Base-by-base conservation (phyloP, 1,284 basidiomycete species). In the Retiboletus flavoniger region DNA sequence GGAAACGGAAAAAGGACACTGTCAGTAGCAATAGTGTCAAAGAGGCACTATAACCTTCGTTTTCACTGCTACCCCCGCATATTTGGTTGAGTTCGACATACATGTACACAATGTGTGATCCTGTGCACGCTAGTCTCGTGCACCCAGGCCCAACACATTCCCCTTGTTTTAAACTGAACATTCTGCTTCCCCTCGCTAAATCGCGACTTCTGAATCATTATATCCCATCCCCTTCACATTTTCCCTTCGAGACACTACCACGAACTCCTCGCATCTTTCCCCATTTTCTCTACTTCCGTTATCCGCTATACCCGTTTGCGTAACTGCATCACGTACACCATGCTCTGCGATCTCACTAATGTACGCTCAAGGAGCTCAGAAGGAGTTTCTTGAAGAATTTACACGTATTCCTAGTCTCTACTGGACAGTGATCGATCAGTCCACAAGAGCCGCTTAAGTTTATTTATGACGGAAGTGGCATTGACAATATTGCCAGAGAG, bases 1-100 rank as follows among this genome's bases (percentile, higher is more conserved):
- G 72, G 50, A 75, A 72, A 61, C 72, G 79, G 72, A 85, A 78
- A 74, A 79, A 79, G 64, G 81, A 80, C 63, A 80, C 82, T 28
- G 70, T 67, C 53, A 73, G 75, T 60, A 78, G 78, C 61, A 58
- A 52, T 55, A 58, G 45, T 53, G 62, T 63, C 54, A 65, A 71
- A 38, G 66, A 69, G 50, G 31, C 51, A 51, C 65, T 63, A 65
- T 72, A 49, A 72, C 45, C 21, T 53, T 65, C 58, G 7, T 55
- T 55, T 51, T 51, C 50, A 44, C 29, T 45, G 36, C 41, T 39
- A 21, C 44, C 55, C 29, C 31, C 38, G 32, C 51, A 50, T 48
- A 55, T 48, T 57, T 64, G 57, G 59, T 50, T 66, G 57, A 47
- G 54, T 54, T 50, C 47, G 47, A 61, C 54, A 49, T 68, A 45